Evolutionary conservation across 371 early-diverging fungal genomes (phyloP), one percentile per base, ranked within the genome.

Genomic region (Apophysomyces variabilis): DNA sequence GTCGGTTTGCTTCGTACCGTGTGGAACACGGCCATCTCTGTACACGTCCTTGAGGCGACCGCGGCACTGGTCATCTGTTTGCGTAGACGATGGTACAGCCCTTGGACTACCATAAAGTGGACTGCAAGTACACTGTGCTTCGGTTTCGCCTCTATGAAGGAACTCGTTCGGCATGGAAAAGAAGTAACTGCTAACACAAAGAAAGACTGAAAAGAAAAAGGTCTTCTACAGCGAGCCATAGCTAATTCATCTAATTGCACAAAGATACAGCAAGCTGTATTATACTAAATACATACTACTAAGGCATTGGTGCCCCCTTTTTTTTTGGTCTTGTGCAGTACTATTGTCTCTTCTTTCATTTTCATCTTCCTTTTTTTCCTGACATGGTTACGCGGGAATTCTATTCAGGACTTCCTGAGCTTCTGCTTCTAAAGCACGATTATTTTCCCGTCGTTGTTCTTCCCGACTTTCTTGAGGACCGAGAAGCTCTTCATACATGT

Each of bases 11-110:
- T 64, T 16, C 18, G 13, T 1, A 47, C 47, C 9, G 35, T 69
- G 11, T 66, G 60, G 57, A 43, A 60, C n/a, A 60, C 46, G 7
- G 35, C 63, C 5, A 44, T 66, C 6, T 54, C 59, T 14, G 36
- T 70, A 2, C 82, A 81, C 37, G 38, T 62, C 14, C 44, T 54
- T 16, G 79, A 78, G 56, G 60, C 67, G 13, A 12, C 64, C 4
- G 66, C 64, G 38, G 66, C 75, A n/a, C 47, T 78, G 4, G 21
- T 44, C 0, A 70, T 64, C 3, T 81, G 82, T 72, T 9, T 75
- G 16, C 66, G 71, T 36, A 64, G 82, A 58, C 72, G 75, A n/a
- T 81, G 82, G 82, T 81, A 81, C 56, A 64, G 73, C 14, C 71
- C 75, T 16, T 4, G 66, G 9, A 81, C 74, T 61, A 67, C 61